Conservation (phyloP, 768 basidiomycete genomes). For the Suillus cothurnatus region DNA sequence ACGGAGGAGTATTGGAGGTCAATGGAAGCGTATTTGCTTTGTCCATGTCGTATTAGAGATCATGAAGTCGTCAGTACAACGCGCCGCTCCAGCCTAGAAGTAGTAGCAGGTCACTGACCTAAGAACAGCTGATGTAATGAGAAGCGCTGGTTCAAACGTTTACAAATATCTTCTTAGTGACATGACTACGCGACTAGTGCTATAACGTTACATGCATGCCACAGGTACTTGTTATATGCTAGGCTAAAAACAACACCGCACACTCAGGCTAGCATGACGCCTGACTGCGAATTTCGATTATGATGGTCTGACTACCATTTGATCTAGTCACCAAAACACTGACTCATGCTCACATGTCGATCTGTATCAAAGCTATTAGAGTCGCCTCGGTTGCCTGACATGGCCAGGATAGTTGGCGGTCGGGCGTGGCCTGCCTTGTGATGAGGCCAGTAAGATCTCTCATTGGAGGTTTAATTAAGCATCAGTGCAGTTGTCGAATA, state of each 20-base stretch:
- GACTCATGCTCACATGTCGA: no score
- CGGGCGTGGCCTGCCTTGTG: background rate
- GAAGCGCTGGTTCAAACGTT: background rate
- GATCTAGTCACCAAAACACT: no score
- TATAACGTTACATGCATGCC: no score
- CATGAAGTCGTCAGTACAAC: slow-evolving; percentile 14
- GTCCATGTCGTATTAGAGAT: slow-evolving; percentile 41
- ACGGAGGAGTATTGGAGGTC: background rate
- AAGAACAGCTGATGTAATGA: background rate
- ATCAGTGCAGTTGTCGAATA: background rate
- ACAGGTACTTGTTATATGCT: no score
- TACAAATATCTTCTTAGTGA: no score
- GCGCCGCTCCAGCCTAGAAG: background rate
- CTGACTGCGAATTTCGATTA: background rate
- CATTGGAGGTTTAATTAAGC: no score
- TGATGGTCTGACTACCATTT: no score
- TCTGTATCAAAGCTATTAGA: no score
- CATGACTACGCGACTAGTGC: no score
- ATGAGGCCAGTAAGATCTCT: no score
- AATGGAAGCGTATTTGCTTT: slow-evolving; percentile 26
- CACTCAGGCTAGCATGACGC: background rate
- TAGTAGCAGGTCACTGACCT: background rate
- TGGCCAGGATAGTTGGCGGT: background rate
- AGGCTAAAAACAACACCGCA: background rate
- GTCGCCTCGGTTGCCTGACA: background rate